These are phyloP conservation scores for Russula sp. DNA, from an alignment of 768 basidiomycete genomes.

Conservation along the genomic window DNA sequence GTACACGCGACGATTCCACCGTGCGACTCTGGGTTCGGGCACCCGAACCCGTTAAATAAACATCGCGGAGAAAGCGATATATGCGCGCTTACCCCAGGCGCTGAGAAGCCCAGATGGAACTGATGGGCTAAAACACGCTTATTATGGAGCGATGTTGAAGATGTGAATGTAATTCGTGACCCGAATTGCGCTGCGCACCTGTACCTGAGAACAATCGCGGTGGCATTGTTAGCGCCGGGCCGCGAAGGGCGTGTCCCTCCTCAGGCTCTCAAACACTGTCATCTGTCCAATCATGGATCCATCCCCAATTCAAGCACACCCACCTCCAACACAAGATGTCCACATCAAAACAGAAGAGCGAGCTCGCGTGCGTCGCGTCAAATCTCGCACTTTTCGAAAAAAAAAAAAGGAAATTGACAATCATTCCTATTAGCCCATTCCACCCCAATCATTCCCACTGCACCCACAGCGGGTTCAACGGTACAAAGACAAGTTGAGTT, in stretches of 20 bases:
- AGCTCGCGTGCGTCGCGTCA: constrained; percentile 9
- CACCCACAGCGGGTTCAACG: constrained; percentile 11
- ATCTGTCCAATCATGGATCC: not conserved
- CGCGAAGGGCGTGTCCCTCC: too few relatives aligned
- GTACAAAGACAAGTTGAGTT: constrained; percentile 25
- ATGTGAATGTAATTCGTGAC: too few relatives aligned
- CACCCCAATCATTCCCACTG: not conserved
- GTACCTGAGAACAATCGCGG: too few relatives aligned
- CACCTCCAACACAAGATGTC: constrained; percentile 7
- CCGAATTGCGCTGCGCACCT: too few relatives aligned
- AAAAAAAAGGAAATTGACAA: not conserved
- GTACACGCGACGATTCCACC: too few relatives aligned
- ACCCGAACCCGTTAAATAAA: too few relatives aligned
- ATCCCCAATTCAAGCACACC: not conserved
- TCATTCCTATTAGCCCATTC: not conserved
- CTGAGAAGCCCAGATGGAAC: not conserved
- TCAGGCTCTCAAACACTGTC: too few relatives aligned
- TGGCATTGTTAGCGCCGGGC: too few relatives aligned
- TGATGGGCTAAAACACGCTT: constrained; percentile 18
- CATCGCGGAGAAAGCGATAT: not conserved
- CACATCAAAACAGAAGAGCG: constrained; percentile 24
- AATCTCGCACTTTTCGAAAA: not conserved
- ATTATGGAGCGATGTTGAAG: too few relatives aligned
- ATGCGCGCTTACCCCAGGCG: constrained; percentile 5
- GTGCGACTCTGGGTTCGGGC: too few relatives aligned